Percentiles rank a stretch among this genome's conserved stretches.
These are phyloP conservation scores for Xylaria sp. DNA, from an alignment of 2,329 filamentous ascomycete genomes.

Conservation along the genomic window DNA sequence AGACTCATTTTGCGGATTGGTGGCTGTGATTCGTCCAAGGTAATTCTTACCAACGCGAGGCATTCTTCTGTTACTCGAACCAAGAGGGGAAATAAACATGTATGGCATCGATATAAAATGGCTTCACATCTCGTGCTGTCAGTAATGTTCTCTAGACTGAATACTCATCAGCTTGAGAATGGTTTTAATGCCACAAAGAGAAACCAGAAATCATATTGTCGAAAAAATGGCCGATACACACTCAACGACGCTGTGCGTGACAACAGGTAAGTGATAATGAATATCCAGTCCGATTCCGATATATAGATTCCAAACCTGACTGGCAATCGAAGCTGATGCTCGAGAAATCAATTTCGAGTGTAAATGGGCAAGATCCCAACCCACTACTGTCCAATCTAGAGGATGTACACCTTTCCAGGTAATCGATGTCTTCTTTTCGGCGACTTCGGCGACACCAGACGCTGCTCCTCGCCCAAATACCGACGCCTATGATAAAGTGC, in stretches of 20 bases:
- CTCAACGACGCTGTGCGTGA: constrained; percentile 18
- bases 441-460: constrained; percentile 27
- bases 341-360: constrained; percentile 32
- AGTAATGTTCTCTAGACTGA: not conserved
- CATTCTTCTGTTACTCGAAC: not conserved
- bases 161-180: not conserved
- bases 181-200: not conserved
- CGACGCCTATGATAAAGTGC: not conserved
- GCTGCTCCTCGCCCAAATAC: not conserved
- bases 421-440: constrained; percentile 39
- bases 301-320: not conserved
- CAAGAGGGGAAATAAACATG: not conserved
- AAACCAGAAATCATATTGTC: not conserved
- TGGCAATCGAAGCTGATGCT: constrained; percentile 21
- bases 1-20: not conserved
- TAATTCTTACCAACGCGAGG: constrained; percentile 15
- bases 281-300: not conserved
- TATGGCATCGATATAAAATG: constrained; percentile 20
- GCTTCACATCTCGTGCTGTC: not conserved
- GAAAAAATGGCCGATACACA: constrained; percentile 24
- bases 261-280: constrained; percentile 23
- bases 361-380: constrained; percentile 32
- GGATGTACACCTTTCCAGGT: constrained; percentile 35
- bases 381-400: constrained; percentile 6
- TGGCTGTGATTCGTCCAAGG: not conserved